Evolutionary conservation across 2,329 filamentous ascomycete genomes (phyloP).

Genomic region (Tolypocladium nubicola): DNA sequence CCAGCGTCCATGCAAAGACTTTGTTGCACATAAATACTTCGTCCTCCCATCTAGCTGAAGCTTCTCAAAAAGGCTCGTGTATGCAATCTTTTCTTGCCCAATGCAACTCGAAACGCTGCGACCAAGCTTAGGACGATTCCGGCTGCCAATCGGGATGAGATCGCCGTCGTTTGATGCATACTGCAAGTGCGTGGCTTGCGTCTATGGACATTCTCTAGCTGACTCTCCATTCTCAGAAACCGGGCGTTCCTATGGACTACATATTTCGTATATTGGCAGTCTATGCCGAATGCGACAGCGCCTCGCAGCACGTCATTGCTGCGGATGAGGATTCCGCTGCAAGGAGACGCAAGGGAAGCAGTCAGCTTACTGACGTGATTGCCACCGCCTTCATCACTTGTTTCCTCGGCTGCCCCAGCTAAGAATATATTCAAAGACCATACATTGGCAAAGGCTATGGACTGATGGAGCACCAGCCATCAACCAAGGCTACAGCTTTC

Average conservation of each 20-base stretch:
- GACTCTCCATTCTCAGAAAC: not conserved
- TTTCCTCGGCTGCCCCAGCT: conserved; percentile 3
- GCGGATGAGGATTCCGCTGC: not conserved
- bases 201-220: not conserved
- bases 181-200: not conserved
- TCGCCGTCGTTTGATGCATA: conserved; percentile 2
- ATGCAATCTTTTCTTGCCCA: not conserved
- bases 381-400: not conserved
- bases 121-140: not conserved
- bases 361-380: not conserved
- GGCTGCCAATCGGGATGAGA: conserved; percentile 18
- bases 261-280: not conserved
- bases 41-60: not conserved
- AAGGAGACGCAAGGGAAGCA: not conserved
- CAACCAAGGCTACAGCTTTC: conserved; percentile 19
- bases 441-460: conserved; percentile 22
- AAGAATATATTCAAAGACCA: too few species aligned
- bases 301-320: conserved; percentile 23
- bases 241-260: not conserved
- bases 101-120: not conserved
- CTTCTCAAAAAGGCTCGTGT: not conserved
- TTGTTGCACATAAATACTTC: not conserved
- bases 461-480: conserved; percentile 38
- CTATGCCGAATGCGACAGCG: conserved; percentile 31
- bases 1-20: not conserved